A percentile compares a stretch with the other conserved stretches of the same genome.
phyloP scores from a whole-genome alignment of 345 rosid genomes.

The Nasturtium officinale region DNA sequence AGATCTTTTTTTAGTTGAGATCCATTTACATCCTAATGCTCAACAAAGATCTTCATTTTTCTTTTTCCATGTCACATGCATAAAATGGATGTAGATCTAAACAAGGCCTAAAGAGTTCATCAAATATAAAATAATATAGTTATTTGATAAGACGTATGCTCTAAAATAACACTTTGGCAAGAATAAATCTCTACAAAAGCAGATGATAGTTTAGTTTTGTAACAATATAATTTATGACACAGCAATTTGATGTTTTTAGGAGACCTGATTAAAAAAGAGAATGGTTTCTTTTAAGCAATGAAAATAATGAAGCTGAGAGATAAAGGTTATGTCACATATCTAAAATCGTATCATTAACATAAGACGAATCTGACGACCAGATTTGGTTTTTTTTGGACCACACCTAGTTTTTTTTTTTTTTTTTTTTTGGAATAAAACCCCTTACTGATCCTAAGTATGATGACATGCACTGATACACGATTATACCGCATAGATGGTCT shows the following conservation, averaged over 20 bases:
- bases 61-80: slow-evolving; percentile 26
- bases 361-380: slow-evolving; percentile 11
- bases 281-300: slow-evolving; percentile 3
- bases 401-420: not conserved
- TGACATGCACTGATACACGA: not conserved
- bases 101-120: not conserved
- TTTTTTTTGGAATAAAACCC: not conserved
- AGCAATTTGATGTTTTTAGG: not conserved
- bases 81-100: slow-evolving; percentile 7
- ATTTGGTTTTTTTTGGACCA: not conserved
- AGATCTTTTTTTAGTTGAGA: not conserved
- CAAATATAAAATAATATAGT: not conserved
- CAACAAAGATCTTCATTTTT: not conserved
- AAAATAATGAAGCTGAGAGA: not conserved
- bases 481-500: not conserved
- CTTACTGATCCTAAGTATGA: not conserved
- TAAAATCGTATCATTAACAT: slow-evolving; percentile 10
- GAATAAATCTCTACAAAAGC: not conserved
- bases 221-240: not conserved
- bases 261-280: not conserved
- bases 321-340: slow-evolving; percentile 23
- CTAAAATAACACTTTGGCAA: not conserved
- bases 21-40: too few relatives aligned
- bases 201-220: slow-evolving; percentile 4
- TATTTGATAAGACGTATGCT: not conserved